Percentiles rank a stretch among this genome's conserved stretches.
Evolutionary conservation across 2,329 filamentous ascomycete species (phyloP).

Genomic region (Aspergillus felis): DNA sequence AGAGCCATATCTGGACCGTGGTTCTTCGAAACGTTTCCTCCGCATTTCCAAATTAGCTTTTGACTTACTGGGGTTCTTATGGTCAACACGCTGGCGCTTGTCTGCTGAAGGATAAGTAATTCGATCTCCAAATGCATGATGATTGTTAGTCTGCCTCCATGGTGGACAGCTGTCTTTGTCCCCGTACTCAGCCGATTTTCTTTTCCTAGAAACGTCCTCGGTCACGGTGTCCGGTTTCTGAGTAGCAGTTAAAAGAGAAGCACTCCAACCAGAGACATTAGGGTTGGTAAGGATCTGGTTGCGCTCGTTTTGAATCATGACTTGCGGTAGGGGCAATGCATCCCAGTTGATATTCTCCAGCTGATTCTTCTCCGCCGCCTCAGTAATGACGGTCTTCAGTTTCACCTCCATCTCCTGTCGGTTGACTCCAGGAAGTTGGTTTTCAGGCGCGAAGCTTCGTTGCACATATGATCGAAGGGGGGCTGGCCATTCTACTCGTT

Average conservation of each 20-base stretch:
- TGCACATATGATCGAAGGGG: conserved; percentile 86
- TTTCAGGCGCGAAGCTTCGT: conserved; percentile 75
- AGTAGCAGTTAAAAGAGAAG: conserved; percentile 16
- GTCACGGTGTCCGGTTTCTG: conserved; percentile 21
- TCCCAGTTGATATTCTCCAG: conserved; percentile 80
- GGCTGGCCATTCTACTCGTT: conserved; percentile 69
- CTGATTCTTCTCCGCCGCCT: conserved; percentile 68
- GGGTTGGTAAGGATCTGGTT: conserved; percentile 45
- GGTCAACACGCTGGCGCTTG: conserved; percentile 48
- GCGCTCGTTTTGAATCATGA: conserved; percentile 71
- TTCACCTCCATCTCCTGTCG: conserved; percentile 75
- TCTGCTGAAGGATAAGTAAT: conserved; percentile 60
- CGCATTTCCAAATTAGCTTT: conserved; percentile 83
- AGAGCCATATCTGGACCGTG: conserved; percentile 39
- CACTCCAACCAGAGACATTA: conserved; percentile 37
- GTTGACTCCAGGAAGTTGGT: conserved; percentile 60
- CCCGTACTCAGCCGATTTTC: conserved; percentile 68
- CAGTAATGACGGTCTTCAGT: conserved; percentile 79
- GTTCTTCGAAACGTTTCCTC: conserved; percentile 74
- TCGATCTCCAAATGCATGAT: conserved; percentile 66
- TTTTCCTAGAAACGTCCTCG: conserved; percentile 60
- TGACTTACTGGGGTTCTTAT: conserved; percentile 75
- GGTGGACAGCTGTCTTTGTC: conserved; percentile 57
- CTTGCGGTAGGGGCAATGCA: conserved; percentile 75
- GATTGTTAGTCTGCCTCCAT: conserved; percentile 69